Evolutionary conservation across 2,329 filamentous ascomycete species (phyloP), one percentile per base, ranked within the genome.

Genomic region (Colletotrichum caudatum): DNA sequence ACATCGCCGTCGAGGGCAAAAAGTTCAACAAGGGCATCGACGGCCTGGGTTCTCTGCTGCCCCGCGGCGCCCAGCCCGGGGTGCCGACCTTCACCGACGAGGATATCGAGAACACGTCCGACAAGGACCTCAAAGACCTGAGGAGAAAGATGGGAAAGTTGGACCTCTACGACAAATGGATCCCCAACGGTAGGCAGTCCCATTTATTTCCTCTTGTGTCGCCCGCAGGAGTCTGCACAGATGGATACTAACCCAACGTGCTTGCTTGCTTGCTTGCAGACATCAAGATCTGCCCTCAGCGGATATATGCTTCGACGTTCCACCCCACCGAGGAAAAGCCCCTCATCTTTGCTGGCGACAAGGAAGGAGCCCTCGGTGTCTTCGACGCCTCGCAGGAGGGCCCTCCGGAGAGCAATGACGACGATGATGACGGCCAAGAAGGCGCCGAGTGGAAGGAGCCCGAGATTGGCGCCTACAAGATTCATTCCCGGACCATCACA

Each of bases 261-360:
- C 4, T 48, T 8, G 18, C 54, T 72, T 12, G 71, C 20, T 12
- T 50, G 50, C 54, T 50, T 18, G 1, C 75, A 94, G 93, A 93
- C 64, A 96, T 98, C 77, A 98, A 98, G 79, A 91, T 98, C 60
- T 95, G 93, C 0, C 95, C 94, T 0, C 94, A 97, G 75, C 85
- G 95, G 64, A 88, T 97, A 18, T 99, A 98, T 78, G 88, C 93
- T 0, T 90, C 98, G 76, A 91, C 92, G 0, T 95, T 99, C 76
- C 96, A 99, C 77, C 96, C 96, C 0, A 95, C 91, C 0, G 86
- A 91, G 69, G 90, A 95, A 3, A 98, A 98, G 77, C 91, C 95
- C 0, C 85, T 99, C 3, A 88, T 98, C 1, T 97, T 99, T 78
- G 95, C 95, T 0, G 95, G 95, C 14, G 96, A 99, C 77, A 99